Conservation (phyloP, 1,139 yeast genomes). For the Debaryomyces psychrophilus region DNA sequence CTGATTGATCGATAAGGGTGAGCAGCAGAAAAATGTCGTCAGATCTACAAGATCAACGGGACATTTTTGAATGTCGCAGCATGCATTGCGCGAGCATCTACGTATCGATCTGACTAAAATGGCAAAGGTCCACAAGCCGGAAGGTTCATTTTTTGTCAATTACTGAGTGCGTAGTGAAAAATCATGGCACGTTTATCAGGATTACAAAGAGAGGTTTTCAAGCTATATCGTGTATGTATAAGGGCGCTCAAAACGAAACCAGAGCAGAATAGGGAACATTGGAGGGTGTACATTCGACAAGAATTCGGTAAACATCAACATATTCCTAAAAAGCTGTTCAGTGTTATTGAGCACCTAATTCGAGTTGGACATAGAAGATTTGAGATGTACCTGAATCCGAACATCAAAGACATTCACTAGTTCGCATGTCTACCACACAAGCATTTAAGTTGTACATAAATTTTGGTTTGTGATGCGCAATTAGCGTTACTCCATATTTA, state of each 20-base stretch:
- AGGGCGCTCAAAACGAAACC: conserved; percentile 63
- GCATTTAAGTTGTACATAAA: not conserved
- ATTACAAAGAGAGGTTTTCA: conserved; percentile 64
- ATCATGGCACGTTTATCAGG: conserved; percentile 56
- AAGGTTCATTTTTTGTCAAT: not conserved
- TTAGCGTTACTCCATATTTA: not conserved
- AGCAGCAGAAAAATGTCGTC: not conserved
- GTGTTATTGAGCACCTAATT: conserved; percentile 82
- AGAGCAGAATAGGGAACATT: conserved; percentile 40
- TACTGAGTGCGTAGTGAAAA: not conserved
- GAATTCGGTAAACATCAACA: conserved; percentile 67
- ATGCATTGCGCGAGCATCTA: not conserved
- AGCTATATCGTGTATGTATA: conserved; percentile 61
- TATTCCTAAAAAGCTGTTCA: conserved; percentile 77
- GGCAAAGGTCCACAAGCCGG: not conserved
- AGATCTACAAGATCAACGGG: not conserved
- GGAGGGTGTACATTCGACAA: conserved; percentile 49
- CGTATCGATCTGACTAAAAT: not conserved
- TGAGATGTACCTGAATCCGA: conserved; percentile 72
- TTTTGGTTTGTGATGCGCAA: not conserved
- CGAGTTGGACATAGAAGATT: conserved; percentile 73
- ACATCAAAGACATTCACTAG: conserved; percentile 63
- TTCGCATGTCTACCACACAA: not conserved
- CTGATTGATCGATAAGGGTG: too few relatives aligned
- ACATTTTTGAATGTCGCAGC: conserved; percentile 1